phyloP scores from a whole-genome alignment of 2,329 filamentous ascomycete genomes.

The Meredithiella fracta region DNA sequence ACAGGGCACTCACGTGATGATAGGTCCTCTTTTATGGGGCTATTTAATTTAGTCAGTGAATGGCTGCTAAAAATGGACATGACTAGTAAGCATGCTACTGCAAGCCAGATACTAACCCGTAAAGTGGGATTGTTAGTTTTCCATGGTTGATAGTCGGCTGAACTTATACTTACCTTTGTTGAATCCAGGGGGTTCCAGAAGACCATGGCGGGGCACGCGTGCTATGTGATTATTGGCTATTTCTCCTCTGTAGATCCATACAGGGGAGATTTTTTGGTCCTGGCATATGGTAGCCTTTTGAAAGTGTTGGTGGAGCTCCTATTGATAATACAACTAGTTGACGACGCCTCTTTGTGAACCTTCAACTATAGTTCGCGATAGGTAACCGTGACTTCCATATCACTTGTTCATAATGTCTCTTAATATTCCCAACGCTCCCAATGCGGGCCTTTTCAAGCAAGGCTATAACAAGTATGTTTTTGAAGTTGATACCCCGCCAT shows the following conservation, averaged over 20 bases:
- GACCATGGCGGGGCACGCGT: conserved; percentile 14
- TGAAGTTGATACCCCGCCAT: conserved; percentile 13
- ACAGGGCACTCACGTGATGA: conserved; percentile 13
- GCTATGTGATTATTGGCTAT: conserved; percentile 13
- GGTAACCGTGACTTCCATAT: background rate
- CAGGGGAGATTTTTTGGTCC: conserved; percentile 12
- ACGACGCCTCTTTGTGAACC: conserved; percentile 11
- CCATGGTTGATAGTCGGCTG: conserved; percentile 5
- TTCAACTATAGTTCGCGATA: background rate
- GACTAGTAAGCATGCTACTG: background rate
- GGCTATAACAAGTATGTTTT: conserved; percentile 79
- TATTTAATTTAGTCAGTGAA: conserved; percentile 4
- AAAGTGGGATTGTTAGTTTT: background rate
- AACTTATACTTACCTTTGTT: conserved; percentile 1
- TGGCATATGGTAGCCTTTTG: conserved; percentile 13
- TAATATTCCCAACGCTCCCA: conserved; percentile 86
- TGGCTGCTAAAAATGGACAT: background rate
- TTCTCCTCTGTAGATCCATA: conserved; percentile 13
- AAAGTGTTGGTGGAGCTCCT: conserved; percentile 9
- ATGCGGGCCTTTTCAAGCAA: conserved; percentile 83
- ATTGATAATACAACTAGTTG: conserved; percentile 6
- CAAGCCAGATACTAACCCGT: background rate
- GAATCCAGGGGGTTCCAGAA: conserved; percentile 11
- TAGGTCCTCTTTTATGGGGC: conserved; percentile 9
- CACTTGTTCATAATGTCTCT: conserved; percentile 58